Base-by-base conservation (phyloP, 2,329 filamentous ascomycete genomes). In the Penicillium sp. region DNA sequence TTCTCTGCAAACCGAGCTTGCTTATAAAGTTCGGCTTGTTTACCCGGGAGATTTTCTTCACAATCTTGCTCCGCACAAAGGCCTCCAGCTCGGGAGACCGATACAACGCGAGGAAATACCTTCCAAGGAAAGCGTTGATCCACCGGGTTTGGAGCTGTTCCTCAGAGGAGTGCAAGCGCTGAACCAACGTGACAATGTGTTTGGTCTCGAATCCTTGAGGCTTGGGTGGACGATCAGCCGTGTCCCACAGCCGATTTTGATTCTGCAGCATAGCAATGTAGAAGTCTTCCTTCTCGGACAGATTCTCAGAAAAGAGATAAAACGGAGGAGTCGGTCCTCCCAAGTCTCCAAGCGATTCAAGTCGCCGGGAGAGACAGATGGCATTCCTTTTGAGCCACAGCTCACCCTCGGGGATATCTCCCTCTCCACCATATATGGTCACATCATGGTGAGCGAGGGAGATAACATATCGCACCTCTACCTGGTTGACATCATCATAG, bases 201-300 rank as follows among this genome's bases (percentile, higher is more conserved):
- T 89, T 88, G 14, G 91, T 85, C 29, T 96, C 89, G 65, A 96
- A 96, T 13, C 86, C 81, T 59, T 90, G 83, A 9, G 90, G 88
- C 49, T 81, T 81, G 0, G 92, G 91, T 1, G 86, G 83, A 18
- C 79, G 78, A 51, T 81, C 78, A 21, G 79, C 78, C 2, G 79
- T 76, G 38, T 81, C 80, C 54, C 85, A 80, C 14, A 83, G 83
- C 64, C 88, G 86, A 62, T 92, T 87, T 69, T 96, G 90, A 60
- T 92, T 95, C 65, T 87, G 86, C 38, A 99, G 79, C 63, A 99
- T 80, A 11, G 93, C 90, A 74, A 96, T 93, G 72, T 99, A 99
- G 75, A 99, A 97, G 71, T 99, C 94, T 73, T 99, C 94, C 73
- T 99, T 99, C 44, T 94, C 91, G 0, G 92, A 96, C 71, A 91